Percentiles rank a stretch among this genome's conserved stretches.
phyloP scores from a whole-genome alignment of 768 basidiomycete genomes.

The Austroboletus eburneus region DNA sequence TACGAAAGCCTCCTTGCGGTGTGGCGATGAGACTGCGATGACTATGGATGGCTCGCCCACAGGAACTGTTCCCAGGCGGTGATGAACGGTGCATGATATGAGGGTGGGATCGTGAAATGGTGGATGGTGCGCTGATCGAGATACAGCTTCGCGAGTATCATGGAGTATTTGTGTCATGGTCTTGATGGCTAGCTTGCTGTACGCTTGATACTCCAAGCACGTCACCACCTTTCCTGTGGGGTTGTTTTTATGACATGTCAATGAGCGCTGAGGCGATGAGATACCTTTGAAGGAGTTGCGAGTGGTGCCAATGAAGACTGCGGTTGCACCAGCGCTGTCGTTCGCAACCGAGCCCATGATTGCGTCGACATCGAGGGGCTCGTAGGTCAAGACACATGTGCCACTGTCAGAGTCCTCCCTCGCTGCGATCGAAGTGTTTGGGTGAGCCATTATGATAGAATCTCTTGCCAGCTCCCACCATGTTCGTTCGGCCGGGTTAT shows the following conservation, averaged over 20 bases:
- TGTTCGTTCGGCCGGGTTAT: too few relatives aligned
- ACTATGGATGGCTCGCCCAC: slow-evolving; percentile 82
- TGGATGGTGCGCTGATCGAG: slow-evolving; percentile 42
- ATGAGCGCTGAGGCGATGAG: slow-evolving; percentile 1
- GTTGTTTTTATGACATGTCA: slow-evolving; percentile 6
- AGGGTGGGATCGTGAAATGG: slow-evolving; percentile 31
- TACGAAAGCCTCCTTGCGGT: slow-evolving; percentile 75
- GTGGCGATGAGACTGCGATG: slow-evolving; percentile 79
- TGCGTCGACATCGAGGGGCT: slow-evolving; percentile 48
- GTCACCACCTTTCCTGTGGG: slow-evolving; percentile 62
- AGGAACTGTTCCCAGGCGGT: slow-evolving; percentile 73
- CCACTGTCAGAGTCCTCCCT: slow-evolving; percentile 22
- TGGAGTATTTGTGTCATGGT: slow-evolving; percentile 63
- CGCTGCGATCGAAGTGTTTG: slow-evolving; percentile 24
- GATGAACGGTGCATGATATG: slow-evolving; percentile 61
- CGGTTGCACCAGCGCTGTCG: slow-evolving; percentile 65
- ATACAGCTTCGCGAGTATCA: slow-evolving; percentile 38
- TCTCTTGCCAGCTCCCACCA: too few relatives aligned
- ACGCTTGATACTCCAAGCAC: slow-evolving; percentile 78
- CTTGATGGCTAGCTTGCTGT: slow-evolving; percentile 75
- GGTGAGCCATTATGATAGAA: slow-evolving; percentile 18
- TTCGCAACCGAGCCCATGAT: slow-evolving; percentile 63
- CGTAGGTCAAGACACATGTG: slow-evolving; percentile 54
- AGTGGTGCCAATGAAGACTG: slow-evolving; percentile 81
- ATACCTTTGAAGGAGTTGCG: slow-evolving; percentile 81